These are phyloP conservation scores for Fusarium pilosicola DNA, from an alignment of 2,329 filamentous ascomycete genomes.

Conservation along the genomic window DNA sequence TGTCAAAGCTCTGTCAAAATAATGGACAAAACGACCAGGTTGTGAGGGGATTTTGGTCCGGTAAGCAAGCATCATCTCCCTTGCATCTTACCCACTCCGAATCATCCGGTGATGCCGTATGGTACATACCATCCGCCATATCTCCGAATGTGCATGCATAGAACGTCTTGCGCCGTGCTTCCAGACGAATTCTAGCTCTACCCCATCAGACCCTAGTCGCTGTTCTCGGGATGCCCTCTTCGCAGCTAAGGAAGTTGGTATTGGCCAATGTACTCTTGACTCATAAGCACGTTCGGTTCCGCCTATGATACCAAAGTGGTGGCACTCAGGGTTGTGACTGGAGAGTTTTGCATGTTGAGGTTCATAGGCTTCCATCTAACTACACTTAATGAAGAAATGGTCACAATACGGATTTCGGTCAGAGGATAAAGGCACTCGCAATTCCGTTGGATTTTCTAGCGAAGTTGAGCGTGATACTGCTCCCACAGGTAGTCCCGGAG, in stretches of 20 bases:
- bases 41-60: not conserved
- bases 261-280: no score
- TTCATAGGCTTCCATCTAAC: not conserved
- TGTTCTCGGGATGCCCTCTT: not conserved
- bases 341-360: no score
- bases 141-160: not conserved
- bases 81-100: not conserved
- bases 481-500: not conserved
- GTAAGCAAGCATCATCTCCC: not conserved
- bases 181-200: not conserved
- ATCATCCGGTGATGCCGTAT: not conserved
- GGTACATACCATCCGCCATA: not conserved
- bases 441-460: not conserved
- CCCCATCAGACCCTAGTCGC: rapidly evolving
- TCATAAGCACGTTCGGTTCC: not conserved
- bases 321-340: not conserved
- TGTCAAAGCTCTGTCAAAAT: not conserved
- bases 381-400: not conserved
- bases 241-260: not conserved
- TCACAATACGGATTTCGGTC: not conserved
- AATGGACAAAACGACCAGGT: not conserved
- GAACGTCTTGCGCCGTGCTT: not conserved
- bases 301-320: rapidly evolving
- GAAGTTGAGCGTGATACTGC: not conserved
- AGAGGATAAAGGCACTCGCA: not conserved